These are phyloP conservation scores for Xerocomellus dryophilus DNA, from an alignment of 768 basidiomycete genomes.

Conservation along the genomic window DNA sequence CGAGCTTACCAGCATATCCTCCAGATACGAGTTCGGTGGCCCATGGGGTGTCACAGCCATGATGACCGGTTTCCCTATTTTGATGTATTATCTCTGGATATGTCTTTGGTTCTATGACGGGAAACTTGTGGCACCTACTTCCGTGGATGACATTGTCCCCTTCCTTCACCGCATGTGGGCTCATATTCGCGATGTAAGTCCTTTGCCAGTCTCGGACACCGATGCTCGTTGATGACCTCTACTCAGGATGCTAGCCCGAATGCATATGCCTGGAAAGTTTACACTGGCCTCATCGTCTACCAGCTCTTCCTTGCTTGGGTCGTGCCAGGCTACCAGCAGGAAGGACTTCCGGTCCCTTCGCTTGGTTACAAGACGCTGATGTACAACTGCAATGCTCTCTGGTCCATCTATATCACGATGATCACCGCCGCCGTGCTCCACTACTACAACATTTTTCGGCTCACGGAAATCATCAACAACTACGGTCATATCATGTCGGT, in stretches of 20 bases:
- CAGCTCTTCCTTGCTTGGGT: conserved; percentile 89
- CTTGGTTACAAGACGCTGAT: conserved; percentile 87
- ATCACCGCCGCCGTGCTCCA: conserved; percentile 73
- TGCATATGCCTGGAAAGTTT: conserved; percentile 83
- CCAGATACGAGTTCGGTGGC: conserved; percentile 94
- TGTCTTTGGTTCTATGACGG: conserved; percentile 97
- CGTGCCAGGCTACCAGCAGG: conserved; percentile 89
- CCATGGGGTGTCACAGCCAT: conserved; percentile 88
- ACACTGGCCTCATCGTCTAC: conserved; percentile 82
- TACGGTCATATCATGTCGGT: conserved; percentile 96
- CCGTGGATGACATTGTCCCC: conserved; percentile 67
- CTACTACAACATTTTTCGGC: conserved; percentile 77
- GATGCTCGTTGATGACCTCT: neutral
- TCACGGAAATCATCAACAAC: conserved; percentile 93
- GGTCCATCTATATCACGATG: conserved; percentile 80
- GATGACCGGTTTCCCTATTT: conserved; percentile 88
- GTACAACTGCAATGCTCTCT: conserved; percentile 96
- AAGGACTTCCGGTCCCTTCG: conserved; percentile 95
- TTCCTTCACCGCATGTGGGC: conserved; percentile 81
- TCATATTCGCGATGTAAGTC: conserved; percentile 73
- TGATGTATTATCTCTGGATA: conserved; percentile 99
- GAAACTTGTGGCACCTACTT: conserved; percentile 64
- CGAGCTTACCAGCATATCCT: conserved; percentile 2
- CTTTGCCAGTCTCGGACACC: neutral
- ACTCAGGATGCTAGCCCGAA: conserved; percentile 88